Percentiles rank a stretch among this genome's conserved stretches.
Conservation (phyloP, 257 asterid species). For the Cinchona pubescens region DNA sequence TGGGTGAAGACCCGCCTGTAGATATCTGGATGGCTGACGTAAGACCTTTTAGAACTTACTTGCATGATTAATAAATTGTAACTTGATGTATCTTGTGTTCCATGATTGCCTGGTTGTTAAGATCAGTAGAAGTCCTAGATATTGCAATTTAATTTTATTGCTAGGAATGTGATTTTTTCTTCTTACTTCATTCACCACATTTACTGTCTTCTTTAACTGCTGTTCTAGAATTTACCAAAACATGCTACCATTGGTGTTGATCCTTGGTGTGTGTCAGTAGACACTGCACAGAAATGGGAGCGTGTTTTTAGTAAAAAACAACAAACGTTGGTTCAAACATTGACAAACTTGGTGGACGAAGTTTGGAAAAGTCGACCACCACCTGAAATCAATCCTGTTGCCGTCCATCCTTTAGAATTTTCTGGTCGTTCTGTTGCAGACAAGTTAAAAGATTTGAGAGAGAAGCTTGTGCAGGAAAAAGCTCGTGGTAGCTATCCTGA, state of each 20-base stretch:
- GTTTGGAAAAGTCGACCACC: slow-evolving; percentile 86
- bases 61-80: not conserved
- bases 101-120: not conserved
- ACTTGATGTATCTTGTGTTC: not conserved
- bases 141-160: not conserved
- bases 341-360: slow-evolving; percentile 77
- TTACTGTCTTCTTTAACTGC: slow-evolving; percentile 6
- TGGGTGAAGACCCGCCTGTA: slow-evolving; percentile 74
- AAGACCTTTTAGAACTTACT: slow-evolving; percentile 27
- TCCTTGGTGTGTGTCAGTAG: slow-evolving; percentile 92
- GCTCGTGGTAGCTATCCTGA: slow-evolving; percentile 63
- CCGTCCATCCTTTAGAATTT: slow-evolving; percentile 69
- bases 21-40: slow-evolving; percentile 91
- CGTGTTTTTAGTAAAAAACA: slow-evolving; percentile 63
- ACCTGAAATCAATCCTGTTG: slow-evolving; percentile 60
- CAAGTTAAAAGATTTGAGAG: slow-evolving; percentile 77
- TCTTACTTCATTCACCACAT: not conserved
- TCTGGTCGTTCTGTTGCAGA: slow-evolving; percentile 80
- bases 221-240: slow-evolving; percentile 65
- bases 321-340: slow-evolving; percentile 67
- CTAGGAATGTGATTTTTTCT: not conserved
- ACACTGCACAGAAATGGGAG: slow-evolving; percentile 89
- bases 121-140: not conserved
- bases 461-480: slow-evolving; percentile 63
- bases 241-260: slow-evolving; percentile 83